Evolutionary conservation across 768 basidiomycete species (phyloP), one percentile per base, ranked within the genome.

Genomic region (Guyanaporus albipodus): DNA sequence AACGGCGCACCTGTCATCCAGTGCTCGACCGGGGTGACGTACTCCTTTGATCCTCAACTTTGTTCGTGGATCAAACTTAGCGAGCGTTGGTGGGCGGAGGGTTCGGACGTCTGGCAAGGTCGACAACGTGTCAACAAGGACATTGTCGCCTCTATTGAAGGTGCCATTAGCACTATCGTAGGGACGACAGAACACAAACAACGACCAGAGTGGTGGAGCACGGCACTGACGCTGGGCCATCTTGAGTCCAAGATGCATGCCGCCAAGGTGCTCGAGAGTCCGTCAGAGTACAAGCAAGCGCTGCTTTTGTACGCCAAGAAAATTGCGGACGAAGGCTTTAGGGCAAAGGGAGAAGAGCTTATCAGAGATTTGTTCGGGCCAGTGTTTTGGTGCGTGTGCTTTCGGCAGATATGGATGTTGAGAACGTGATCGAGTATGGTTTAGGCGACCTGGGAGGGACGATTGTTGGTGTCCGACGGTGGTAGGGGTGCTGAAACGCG

Each of bases 361-460:
- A 78, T 95, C 40, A 85, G 79, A 65, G 96, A 97, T 53, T 73
- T 98, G 42, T 83, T 87, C 56, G 93, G 94, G 14, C 94, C 93
- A 0, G 70, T 93, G 31, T 95, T 90, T 67, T 87, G 83, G 94
- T 94, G 60, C 48, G 87, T 77, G 42, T 6, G 6, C 12, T 17
- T 15, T 17, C 8, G 22, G 17, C 34, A 21, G 46, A 49, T 33
- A 9, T 19, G 29, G 19, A 11, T n/a, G n/a, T 29, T 45, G 35
- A 50, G 17, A 35, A 11, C n/a, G 6, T 27, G 31, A 15, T 24
- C 44, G 48, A 43, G 2, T 1, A 43, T 26, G 43, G 29, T 48
- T 17, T 43, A 87, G 87, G 80, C 80, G 86, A 27, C 83, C 87
- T 37, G 76, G 76, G 15, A 73, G 77, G 32, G 73, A 88, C 3